These are phyloP conservation scores for Magnusiomyces fungicola DNA, from an alignment of 1,139 yeast genomes.

Conservation along the genomic window DNA sequence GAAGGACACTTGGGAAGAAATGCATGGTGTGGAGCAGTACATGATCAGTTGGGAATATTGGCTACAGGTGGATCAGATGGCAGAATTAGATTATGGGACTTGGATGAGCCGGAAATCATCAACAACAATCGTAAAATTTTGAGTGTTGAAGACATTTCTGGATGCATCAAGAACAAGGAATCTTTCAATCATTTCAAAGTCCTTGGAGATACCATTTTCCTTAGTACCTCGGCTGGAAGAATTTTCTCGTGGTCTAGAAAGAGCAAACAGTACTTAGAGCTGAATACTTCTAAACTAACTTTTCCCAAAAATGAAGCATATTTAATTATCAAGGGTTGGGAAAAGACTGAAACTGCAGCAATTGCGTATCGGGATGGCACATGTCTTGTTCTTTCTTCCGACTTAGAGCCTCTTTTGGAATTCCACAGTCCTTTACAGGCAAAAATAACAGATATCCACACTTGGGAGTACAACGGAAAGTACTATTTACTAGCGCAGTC, in stretches of 20 bases:
- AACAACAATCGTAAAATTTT: constrained; percentile 29
- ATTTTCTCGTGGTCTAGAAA: neutral
- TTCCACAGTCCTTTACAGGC: constrained; percentile 24
- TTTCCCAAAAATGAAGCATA: constrained; percentile 42
- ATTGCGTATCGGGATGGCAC: constrained; percentile 51
- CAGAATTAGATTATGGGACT: constrained; percentile 55
- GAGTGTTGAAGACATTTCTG: constrained; percentile 26
- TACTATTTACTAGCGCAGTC: constrained; percentile 49
- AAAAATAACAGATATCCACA: constrained; percentile 51
- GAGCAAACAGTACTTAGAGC: constrained; percentile 23
- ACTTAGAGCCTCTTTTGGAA: constrained; percentile 18
- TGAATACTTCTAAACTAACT: constrained; percentile 33
- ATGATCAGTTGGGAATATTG: constrained; percentile 40
- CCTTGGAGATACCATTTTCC: neutral
- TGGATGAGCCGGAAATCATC: constrained; percentile 29
- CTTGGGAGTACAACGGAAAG: constrained; percentile 26
- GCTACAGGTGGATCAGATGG: constrained; percentile 89
- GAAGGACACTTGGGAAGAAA: constrained; percentile 81
- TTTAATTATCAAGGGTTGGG: constrained; percentile 46
- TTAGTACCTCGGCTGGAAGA: constrained; percentile 5
- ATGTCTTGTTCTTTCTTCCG: constrained; percentile 40
- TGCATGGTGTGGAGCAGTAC: constrained; percentile 74
- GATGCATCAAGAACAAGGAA: constrained; percentile 3
- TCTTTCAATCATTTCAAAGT: constrained; percentile 22
- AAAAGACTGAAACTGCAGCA: constrained; percentile 36